These are phyloP conservation scores for Thalia dealbata DNA, from an alignment of 176 grass and related monocot species.

Conservation along the genomic window DNA sequence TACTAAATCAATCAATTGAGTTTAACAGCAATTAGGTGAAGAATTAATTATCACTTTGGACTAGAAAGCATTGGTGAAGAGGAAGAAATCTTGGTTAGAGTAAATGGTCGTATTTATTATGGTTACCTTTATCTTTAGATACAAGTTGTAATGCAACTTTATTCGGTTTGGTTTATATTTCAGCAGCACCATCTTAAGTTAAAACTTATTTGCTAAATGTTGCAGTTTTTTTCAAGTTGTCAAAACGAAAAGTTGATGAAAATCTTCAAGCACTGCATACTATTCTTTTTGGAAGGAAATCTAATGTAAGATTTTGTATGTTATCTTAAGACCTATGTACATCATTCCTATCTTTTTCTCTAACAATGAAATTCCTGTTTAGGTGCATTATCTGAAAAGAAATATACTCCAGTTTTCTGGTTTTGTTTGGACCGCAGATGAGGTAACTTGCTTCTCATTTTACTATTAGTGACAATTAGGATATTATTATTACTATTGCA, in stretches of 20 bases:
- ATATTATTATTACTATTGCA: not conserved
- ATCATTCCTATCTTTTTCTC: not conserved
- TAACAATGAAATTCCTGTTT: slow-evolving; percentile 18
- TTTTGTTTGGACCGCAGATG: slow-evolving; percentile 75
- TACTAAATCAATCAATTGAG: no score
- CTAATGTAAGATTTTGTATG: slow-evolving; percentile 39
- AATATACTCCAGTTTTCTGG: slow-evolving; percentile 94
- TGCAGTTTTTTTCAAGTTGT: slow-evolving; percentile 81
- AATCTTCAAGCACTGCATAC: slow-evolving; percentile 69
- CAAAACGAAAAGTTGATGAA: slow-evolving; percentile 79
- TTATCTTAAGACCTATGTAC: not conserved
- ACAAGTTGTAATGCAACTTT: no score
- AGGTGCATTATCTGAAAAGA: slow-evolving; percentile 71
- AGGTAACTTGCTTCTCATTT: slow-evolving; percentile 31
- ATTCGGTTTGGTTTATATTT: not conserved
- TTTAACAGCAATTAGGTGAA: no score
- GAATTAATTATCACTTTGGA: no score
- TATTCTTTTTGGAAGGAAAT: slow-evolving; percentile 72
- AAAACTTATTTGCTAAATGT: slow-evolving; percentile 17
- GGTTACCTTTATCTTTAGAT: no score
- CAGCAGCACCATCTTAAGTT: slow-evolving; percentile 4
- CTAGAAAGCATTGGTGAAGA: no score
- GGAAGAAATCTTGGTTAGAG: no score
- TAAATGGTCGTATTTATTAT: no score
- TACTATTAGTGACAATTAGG: not conserved